phyloP scores from a whole-genome alignment of 2,329 filamentous ascomycete species.

The Verticillium dahliae region DNA sequence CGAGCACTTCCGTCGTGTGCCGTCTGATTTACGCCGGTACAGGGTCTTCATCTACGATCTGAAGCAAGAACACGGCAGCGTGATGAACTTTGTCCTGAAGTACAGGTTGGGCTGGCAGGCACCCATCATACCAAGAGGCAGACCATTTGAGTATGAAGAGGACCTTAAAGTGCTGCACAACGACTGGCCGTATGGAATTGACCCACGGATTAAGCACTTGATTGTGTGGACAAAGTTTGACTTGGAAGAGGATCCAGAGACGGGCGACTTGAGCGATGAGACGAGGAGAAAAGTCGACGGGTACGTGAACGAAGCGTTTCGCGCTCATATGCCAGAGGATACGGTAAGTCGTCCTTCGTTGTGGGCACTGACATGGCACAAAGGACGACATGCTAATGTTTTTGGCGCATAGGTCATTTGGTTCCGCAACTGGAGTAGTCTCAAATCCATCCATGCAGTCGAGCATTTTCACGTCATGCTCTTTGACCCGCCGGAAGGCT shows the following conservation, averaged over 20 bases:
- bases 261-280: slow-evolving; percentile 60
- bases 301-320: slow-evolving; percentile 65
- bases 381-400: not conserved
- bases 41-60: slow-evolving; percentile 61
- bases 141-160: slow-evolving; percentile 18
- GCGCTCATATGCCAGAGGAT: slow-evolving; percentile 39
- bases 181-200: slow-evolving; percentile 91
- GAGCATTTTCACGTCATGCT: slow-evolving; percentile 97
- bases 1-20: slow-evolving; percentile 68
- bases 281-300: slow-evolving; percentile 60
- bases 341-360: slow-evolving; percentile 34
- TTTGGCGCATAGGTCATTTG: slow-evolving; percentile 39
- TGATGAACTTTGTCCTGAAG: slow-evolving; percentile 69
- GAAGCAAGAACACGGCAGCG: slow-evolving; percentile 62
- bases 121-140: slow-evolving; percentile 24
- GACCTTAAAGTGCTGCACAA: slow-evolving; percentile 76
- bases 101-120: slow-evolving; percentile 63
- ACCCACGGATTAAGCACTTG: slow-evolving; percentile 70
- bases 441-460: slow-evolving; percentile 81
- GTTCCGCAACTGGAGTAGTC: slow-evolving; percentile 83
- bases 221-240: slow-evolving; percentile 92
- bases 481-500: slow-evolving; percentile 63
- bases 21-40: slow-evolving; percentile 74
- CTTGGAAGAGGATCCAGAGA: slow-evolving; percentile 59
- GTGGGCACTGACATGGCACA: not conserved